Evolutionary conservation across 345 rosid species (phyloP), one percentile per base, ranked within the genome.

Genomic region (Mallotus nudiflorus): DNA sequence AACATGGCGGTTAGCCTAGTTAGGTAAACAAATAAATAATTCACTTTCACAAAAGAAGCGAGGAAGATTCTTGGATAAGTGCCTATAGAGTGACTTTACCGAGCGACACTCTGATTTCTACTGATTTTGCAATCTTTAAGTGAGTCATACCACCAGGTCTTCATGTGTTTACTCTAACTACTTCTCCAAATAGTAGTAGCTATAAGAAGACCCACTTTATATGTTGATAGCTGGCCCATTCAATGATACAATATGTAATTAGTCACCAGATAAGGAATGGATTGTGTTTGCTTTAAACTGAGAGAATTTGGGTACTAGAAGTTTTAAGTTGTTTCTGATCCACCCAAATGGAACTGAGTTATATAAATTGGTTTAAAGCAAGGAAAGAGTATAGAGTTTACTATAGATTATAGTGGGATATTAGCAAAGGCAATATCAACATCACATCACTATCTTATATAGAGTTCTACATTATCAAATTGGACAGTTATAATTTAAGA

Each of bases 361-460:
- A 49, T 84, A 85, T 70, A 89, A 82, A 65, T 75, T 93, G 78
- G 51, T 91, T 49, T 85, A 85, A 45, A 93, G 98, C 48, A 93
- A 60, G 89, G 96, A 9, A 85, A 86, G 74, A 74, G 79, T 0
- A 3, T 93, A 3, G 98, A 71, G 58, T 93, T 91, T 13, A 89
- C 98, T 0, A 83, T 96, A 2, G 98, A 93, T 59, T 91, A 89
- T 13, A 88, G 73, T 27, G 98, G 81, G 0, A 85, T 93, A 49
- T 93, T 97, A 15, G 98, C 92, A 0, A 97, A 93, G 83, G 97
- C 97, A 3, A 89, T 93, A 75, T 91, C 96, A 6, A 91, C 82
- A 81, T 82, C 91, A 19, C 96, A 91, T 79, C 96, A 89, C 37
- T 91, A 80, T 53, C 98, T 0, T 93, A 93, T 18, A 97, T 97